These are phyloP conservation scores for Grosmannia clavigera DNA, from an alignment of 2,329 filamentous ascomycete genomes.

Conservation along the genomic window DNA sequence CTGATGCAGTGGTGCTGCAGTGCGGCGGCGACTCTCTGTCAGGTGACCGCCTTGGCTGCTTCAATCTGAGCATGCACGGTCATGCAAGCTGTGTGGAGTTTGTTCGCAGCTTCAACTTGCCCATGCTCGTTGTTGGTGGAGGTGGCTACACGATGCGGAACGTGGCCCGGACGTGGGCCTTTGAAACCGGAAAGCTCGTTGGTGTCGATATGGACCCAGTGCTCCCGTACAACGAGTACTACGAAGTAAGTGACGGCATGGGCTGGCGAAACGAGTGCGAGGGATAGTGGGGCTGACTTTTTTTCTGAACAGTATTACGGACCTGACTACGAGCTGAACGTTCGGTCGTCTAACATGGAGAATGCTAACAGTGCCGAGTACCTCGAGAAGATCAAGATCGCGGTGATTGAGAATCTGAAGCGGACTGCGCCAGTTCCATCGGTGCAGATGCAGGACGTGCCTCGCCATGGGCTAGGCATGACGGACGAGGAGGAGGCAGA, in stretches of 20 bases:
- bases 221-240: constrained; percentile 96
- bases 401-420: constrained; percentile 74
- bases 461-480: constrained; percentile 49
- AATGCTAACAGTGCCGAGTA: constrained; percentile 81
- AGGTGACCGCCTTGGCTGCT: constrained; percentile 86
- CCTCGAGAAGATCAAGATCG: constrained; percentile 67
- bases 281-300: not conserved
- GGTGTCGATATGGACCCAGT: constrained; percentile 68
- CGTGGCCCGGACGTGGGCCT: constrained; percentile 92
- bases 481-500: constrained; percentile 56
- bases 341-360: constrained; percentile 77
- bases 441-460: constrained; percentile 76
- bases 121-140: constrained; percentile 84
- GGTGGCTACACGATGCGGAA: constrained; percentile 97
- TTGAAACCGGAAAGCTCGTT: constrained; percentile 84
- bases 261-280: not conserved
- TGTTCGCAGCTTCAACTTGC: constrained; percentile 74
- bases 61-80: constrained; percentile 94
- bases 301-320: constrained; percentile 66
- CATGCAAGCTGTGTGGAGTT: constrained; percentile 91
- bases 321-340: constrained; percentile 81
- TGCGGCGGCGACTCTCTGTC: constrained; percentile 93
- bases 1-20: constrained; percentile 86
- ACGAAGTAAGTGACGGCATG: constrained; percentile 42
- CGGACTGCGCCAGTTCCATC: constrained; percentile 80